Evolutionary conservation across 2,329 filamentous ascomycete species (phyloP).

Genomic region (Calonectria pauciramosa): DNA sequence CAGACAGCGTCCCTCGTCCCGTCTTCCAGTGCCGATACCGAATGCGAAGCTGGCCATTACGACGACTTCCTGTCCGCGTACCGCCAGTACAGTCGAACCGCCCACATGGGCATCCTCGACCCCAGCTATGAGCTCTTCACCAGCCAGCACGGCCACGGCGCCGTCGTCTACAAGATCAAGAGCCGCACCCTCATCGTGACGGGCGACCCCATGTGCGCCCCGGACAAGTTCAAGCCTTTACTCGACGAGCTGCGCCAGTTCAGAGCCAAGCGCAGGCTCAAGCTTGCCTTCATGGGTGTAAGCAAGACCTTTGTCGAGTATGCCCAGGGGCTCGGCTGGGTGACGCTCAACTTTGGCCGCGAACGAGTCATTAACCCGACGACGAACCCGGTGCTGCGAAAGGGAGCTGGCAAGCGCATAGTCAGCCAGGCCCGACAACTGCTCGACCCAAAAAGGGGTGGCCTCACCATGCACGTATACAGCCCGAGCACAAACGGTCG

Average conservation of each 20-base stretch:
- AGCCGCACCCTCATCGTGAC: conserved; percentile 33
- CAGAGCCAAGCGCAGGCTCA: conserved; percentile 16
- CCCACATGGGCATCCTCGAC: conserved; percentile 42
- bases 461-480: conserved; percentile 26
- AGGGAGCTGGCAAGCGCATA: conserved; percentile 37
- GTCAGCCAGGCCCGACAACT: conserved; percentile 38
- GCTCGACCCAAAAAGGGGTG: conserved; percentile 32
- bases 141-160: conserved; percentile 32
- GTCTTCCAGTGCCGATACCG: neutral
- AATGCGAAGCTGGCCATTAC: neutral
- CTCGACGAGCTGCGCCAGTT: conserved; percentile 34
- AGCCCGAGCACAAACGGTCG: conserved; percentile 21
- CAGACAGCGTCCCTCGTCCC: neutral
- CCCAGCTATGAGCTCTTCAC: conserved; percentile 37
- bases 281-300: conserved; percentile 37
- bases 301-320: conserved; percentile 33
- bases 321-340: conserved; percentile 26
- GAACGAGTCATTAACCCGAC: conserved; percentile 37
- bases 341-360: conserved; percentile 35
- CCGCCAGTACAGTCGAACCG: conserved; percentile 33
- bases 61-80: conserved; percentile 20
- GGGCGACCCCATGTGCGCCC: conserved; percentile 36
- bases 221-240: conserved; percentile 19
- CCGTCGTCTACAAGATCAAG: conserved; percentile 36
- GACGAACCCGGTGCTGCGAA: conserved; percentile 33